Conservation (phyloP, 148 eudicot genomes). For the Linanthus parryae region DNA sequence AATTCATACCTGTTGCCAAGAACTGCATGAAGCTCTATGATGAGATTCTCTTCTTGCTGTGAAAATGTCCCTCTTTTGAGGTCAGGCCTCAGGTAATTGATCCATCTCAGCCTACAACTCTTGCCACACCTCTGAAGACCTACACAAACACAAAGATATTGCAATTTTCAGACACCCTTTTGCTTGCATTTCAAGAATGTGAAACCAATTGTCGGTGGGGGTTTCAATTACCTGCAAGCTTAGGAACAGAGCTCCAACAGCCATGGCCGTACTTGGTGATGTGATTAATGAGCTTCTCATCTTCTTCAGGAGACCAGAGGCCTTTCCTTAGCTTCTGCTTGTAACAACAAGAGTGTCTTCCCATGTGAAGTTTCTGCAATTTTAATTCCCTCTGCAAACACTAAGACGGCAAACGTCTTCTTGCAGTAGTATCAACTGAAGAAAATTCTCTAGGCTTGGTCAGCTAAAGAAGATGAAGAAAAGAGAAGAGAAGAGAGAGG, state of each 20-base stretch:
- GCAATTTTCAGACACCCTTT: not conserved
- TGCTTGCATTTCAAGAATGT: constrained; percentile 10
- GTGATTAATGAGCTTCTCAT: constrained; percentile 59
- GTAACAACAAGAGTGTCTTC: constrained; percentile 67
- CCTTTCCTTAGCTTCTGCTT: constrained; percentile 79
- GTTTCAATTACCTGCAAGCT: constrained; percentile 47
- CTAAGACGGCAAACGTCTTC: too few relatives aligned
- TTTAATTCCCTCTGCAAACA: too few relatives aligned
- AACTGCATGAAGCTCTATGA: constrained; percentile 66
- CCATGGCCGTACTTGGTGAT: constrained; percentile 67
- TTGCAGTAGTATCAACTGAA: constrained; percentile 18
- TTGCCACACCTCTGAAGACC: constrained; percentile 69
- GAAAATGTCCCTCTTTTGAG: constrained; percentile 75
- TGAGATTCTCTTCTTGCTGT: constrained; percentile 56
- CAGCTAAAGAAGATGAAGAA: constrained; percentile 9
- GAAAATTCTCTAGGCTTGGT: constrained; percentile 1
- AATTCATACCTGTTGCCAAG: constrained; percentile 55
- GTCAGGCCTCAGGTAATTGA: constrained; percentile 73
- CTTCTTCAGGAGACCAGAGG: constrained; percentile 75
- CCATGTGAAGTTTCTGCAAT: constrained; percentile 23
- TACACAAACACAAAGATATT: not conserved
- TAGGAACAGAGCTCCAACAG: constrained; percentile 84
- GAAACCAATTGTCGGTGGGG: not conserved
- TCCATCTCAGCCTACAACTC: constrained; percentile 66
- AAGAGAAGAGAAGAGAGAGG: constrained; percentile 2